Percentiles rank a stretch among this genome's conserved stretches.
Evolutionary conservation across 805 yeast genomes (phyloP).

Genomic region (Candida khao-thaluensis): DNA sequence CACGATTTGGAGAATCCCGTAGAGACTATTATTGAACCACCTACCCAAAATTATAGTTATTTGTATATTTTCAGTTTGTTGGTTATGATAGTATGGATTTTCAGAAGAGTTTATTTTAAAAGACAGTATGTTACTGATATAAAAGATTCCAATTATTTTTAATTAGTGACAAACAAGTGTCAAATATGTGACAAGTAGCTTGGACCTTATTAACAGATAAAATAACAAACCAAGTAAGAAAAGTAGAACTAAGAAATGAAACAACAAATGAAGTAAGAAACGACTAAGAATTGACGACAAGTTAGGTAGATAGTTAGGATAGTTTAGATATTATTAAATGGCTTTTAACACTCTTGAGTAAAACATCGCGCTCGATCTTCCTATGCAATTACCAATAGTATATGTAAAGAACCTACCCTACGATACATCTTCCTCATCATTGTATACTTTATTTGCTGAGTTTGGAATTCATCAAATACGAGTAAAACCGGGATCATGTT

Average conservation of each 20-base stretch:
- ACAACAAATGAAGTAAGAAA: no score
- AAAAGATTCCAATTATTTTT: slow-evolving; percentile 23
- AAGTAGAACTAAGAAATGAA: no score
- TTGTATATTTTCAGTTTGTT: slow-evolving; percentile 10
- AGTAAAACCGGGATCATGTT: slow-evolving; percentile 35
- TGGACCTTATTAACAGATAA: no score
- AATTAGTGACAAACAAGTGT: no score
- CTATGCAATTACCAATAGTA: slow-evolving; percentile 40
- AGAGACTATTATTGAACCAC: slow-evolving; percentile 14
- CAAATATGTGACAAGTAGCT: no score
- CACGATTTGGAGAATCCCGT: slow-evolving; percentile 12
- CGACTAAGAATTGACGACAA: no score
- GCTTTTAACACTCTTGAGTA: no score
- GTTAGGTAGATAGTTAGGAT: slow-evolving; percentile 2
- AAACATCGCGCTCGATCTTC: no score
- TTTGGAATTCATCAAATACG: slow-evolving; percentile 61
- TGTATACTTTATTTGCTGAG: slow-evolving; percentile 52
- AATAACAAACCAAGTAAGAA: no score
- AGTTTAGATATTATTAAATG: no score
- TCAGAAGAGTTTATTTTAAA: slow-evolving; percentile 20
- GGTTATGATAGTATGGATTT: slow-evolving; percentile 10
- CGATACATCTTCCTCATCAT: slow-evolving; percentile 42
- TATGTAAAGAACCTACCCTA: slow-evolving; percentile 60
- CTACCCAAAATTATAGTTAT: slow-evolving; percentile 11
- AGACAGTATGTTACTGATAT: slow-evolving; percentile 25